phyloP scores from a whole-genome alignment of 352 stramenopile species.

The Pythium diclinum region DNA sequence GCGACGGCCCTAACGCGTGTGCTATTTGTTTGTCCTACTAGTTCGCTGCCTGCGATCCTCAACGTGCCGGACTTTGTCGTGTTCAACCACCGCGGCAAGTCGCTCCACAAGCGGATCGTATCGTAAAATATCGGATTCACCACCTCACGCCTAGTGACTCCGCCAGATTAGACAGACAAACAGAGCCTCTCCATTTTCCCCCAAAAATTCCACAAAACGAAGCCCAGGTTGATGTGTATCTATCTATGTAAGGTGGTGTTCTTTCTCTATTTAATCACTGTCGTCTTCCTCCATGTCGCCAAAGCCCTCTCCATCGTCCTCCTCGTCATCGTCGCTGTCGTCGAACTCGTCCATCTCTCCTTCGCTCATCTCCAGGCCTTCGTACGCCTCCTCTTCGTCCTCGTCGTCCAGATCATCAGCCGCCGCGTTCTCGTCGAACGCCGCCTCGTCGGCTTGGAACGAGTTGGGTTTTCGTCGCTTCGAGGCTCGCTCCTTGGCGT shows the following conservation, averaged over 20 bases:
- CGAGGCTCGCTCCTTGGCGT: conserved; percentile 29
- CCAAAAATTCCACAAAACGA: conserved; percentile 5
- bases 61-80: conserved; percentile 75
- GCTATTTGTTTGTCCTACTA: conserved; percentile 19
- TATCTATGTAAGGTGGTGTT: neutral
- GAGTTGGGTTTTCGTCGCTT: conserved; percentile 51
- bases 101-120: conserved; percentile 63
- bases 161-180: neutral
- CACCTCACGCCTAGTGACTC: too few species aligned
- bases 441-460: conserved; percentile 34
- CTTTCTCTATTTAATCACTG: conserved; percentile 28
- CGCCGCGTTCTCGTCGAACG: conserved; percentile 36
- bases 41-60: conserved; percentile 61
- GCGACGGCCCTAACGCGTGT: neutral
- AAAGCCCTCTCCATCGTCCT: conserved; percentile 28
- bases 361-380: conserved; percentile 77
- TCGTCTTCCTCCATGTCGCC: conserved; percentile 35
- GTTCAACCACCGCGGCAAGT: conserved; percentile 79
- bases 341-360: conserved; percentile 53
- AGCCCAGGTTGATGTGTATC: neutral
- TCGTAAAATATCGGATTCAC: conserved; percentile 19
- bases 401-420: conserved; percentile 55
- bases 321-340: conserved; percentile 46
- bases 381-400: conserved; percentile 77
- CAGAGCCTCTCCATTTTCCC: neutral